These are phyloP conservation scores for Ramaria sp. DNA, from an alignment of 768 basidiomycete species.

Conservation along the genomic window DNA sequence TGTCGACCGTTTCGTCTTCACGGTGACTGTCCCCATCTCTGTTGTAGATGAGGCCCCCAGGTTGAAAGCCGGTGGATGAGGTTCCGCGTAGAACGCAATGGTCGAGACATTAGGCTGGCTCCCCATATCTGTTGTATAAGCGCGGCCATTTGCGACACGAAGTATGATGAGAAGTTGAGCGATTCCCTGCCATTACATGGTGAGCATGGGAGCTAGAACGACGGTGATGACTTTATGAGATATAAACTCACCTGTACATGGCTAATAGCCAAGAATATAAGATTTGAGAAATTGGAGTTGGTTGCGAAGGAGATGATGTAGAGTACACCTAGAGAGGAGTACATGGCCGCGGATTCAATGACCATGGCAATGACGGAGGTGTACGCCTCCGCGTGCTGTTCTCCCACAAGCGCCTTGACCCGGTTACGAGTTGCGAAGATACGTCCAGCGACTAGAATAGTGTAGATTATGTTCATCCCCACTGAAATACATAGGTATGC, in stretches of 20 bases:
- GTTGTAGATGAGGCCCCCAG: no score
- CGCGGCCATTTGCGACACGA: conserved; percentile 5
- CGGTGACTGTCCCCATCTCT: no score
- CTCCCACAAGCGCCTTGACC: conserved; percentile 2
- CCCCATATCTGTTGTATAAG: not conserved
- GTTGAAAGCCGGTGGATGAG: no score
- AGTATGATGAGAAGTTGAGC: conserved; percentile 7
- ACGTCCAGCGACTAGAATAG: conserved; percentile 23
- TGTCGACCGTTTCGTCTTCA: no score
- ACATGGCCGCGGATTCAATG: conserved; percentile 5
- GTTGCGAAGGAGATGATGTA: conserved; percentile 3
- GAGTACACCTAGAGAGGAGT: not conserved
- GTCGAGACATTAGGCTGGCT: no score
- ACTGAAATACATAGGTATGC: conserved; percentile 16
- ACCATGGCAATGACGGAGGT: not conserved
- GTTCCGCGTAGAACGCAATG: no score
- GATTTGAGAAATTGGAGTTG: not conserved
- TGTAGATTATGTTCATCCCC: conserved; percentile 23
- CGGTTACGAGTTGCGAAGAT: conserved; percentile 17
- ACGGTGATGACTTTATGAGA: no score
- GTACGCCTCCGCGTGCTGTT: not conserved
- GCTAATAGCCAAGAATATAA: conserved; percentile 1
- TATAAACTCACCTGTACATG: conserved; percentile 3
- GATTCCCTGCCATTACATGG: not conserved
- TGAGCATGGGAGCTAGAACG: no score